Percentiles rank a stretch among this genome's conserved stretches.
Evolutionary conservation across 2,329 filamentous ascomycete genomes (phyloP).

Genomic region (Trichoderma sp.): DNA sequence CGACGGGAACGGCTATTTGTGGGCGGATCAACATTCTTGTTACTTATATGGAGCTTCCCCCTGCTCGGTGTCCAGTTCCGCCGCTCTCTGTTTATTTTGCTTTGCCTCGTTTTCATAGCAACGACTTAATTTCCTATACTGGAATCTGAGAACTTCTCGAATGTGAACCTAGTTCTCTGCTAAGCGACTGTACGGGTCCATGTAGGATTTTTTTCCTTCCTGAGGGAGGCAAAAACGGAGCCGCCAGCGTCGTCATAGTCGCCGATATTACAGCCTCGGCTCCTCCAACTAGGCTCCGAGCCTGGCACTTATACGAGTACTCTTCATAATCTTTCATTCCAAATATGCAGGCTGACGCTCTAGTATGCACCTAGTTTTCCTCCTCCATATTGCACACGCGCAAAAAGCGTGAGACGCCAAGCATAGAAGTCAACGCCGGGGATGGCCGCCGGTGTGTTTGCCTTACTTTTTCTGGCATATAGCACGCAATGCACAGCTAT

Average conservation of each 20-base stretch:
- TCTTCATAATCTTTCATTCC: neutral
- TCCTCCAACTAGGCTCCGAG: neutral
- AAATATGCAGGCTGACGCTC: neutral
- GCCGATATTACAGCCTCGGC: neutral
- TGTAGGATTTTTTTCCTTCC: neutral
- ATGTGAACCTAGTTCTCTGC: neutral
- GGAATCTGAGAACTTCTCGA: neutral
- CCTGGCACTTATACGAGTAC: neutral
- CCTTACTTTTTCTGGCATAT: neutral
- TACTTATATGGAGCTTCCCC: neutral
- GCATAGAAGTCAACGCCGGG: neutral
- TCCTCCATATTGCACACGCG: neutral
- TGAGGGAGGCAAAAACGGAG: neutral
- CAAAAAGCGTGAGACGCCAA: neutral
- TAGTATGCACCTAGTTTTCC: neutral
- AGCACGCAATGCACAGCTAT: neutral
- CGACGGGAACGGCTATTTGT: conserved; percentile 14
- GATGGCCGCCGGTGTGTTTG: neutral
- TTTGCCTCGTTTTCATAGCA: neutral
- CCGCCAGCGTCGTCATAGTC: neutral
- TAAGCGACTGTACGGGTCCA: neutral
- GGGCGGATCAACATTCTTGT: conserved; percentile 6
- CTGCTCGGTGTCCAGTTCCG: neutral
- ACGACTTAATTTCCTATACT: neutral
- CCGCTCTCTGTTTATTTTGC: neutral